Base-by-base conservation (phyloP, 768 basidiomycete species). In the Lentinula boryana region DNA sequence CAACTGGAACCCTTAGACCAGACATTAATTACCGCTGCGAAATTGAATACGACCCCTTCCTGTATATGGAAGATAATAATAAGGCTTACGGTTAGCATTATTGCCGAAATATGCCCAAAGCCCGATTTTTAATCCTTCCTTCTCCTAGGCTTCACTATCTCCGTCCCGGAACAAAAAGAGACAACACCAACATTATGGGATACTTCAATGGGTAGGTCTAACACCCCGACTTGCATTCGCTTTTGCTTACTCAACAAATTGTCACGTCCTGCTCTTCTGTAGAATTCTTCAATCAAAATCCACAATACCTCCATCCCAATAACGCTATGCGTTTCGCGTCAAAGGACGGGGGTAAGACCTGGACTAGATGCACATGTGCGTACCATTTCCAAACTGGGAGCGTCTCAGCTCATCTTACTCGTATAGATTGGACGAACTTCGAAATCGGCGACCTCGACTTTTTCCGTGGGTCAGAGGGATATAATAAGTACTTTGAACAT, bases 41-140 rank as follows among this genome's bases (percentile, higher is more conserved):
- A 46, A 50, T 58, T 5, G 48, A 31, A 21, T 84, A 84, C 61
- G 91, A 93, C 65, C 91, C 93, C 0, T 95, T 95, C 79, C 71
- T 86, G 50, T 77, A 84, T 59, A 93, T 95, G 93, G 77, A 88
- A 67, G 83, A 86, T 55, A 78, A 89, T 63, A 68, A 79, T 52
- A 80, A 81, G 62, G 63, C 75, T 10, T 81, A 81, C 60, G 76
- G 79, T 78, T 44, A 21, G 73, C 61, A 2, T 23, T 27, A 5
- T 31, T 7, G n/a, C 7, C 5, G n/a, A 13, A 9, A 13, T 49
- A 27, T 10, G 5, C 27, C 5, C 48, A 4, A 49, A 46, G 8
- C 27, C 27, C 27, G 3, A 27, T 12, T 49, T 21, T 49, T 21
- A 49, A 21, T 38, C n/a, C n/a, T 38, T 33, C 40, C 8, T 49